Conservation (phyloP, 1,284 basidiomycete species). For the Apiotrichum domesticum region DNA sequence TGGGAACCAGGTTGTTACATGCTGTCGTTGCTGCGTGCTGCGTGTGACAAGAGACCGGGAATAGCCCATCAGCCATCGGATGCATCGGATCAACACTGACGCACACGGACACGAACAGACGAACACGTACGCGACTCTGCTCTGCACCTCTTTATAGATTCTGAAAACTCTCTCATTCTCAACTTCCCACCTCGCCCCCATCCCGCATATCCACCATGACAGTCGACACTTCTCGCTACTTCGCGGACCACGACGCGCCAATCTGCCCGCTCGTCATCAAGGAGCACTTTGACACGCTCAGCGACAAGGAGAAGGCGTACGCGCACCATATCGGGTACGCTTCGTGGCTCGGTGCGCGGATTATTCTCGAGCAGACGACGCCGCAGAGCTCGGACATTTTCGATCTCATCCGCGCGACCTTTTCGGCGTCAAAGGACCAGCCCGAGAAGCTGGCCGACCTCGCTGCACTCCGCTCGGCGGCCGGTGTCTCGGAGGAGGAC, state of each 20-base stretch:
- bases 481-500: conserved; percentile 8
- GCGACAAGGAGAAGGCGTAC: conserved; percentile 13
- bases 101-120: too few species aligned
- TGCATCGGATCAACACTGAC: too few species aligned
- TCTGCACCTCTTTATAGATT: too few species aligned
- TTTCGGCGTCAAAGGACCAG: neutral
- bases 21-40: too few species aligned
- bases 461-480: neutral
- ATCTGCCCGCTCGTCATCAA: conserved; percentile 19
- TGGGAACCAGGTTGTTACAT: too few species aligned
- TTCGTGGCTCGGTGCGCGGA: conserved; percentile 16
- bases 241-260: conserved; percentile 17
- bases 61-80: too few species aligned
- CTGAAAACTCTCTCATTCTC: neutral
- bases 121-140: too few species aligned
- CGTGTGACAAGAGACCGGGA: too few species aligned
- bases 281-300: conserved; percentile 14
- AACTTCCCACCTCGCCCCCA: neutral
- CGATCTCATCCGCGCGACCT: conserved; percentile 12
- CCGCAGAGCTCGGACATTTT: conserved; percentile 11
- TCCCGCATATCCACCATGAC: neutral
- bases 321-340: conserved; percentile 16
- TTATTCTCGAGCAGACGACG: conserved; percentile 18
- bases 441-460: conserved; percentile 10
- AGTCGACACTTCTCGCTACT: conserved; percentile 8